Conservation (phyloP, 805 yeast species). For the Kluyveromyces nonfermentans region DNA sequence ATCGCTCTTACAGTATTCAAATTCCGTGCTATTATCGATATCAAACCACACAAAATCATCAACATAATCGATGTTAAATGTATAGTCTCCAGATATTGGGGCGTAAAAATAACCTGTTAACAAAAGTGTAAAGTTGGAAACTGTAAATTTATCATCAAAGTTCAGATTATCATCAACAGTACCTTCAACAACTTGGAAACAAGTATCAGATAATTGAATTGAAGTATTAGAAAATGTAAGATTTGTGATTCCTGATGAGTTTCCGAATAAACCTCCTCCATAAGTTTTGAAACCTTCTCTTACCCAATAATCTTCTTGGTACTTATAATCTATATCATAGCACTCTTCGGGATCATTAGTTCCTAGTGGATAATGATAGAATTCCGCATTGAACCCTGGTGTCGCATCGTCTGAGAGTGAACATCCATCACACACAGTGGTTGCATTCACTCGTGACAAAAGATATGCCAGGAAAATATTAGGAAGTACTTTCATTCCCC, state of each 20-base stretch:
- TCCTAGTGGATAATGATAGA: constrained; percentile 1
- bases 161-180: neutral
- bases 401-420: neutral
- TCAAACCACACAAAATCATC: constrained; percentile 30
- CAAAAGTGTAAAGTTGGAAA: constrained; percentile 16
- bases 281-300: constrained; percentile 7
- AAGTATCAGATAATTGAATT: neutral
- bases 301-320: neutral
- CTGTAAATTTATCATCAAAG: neutral
- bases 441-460: neutral
- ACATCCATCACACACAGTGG: neutral
- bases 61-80: constrained; percentile 14
- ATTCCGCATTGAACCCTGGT: neutral
- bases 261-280: constrained; percentile 5
- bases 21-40: constrained; percentile 25
- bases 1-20: constrained; percentile 27
- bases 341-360: neutral
- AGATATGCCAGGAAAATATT: neutral
- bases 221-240: constrained; percentile 2
- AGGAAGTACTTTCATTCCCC: neutral
- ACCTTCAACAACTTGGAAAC: neutral
- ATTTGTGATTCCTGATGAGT: constrained; percentile 5
- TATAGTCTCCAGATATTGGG: constrained; percentile 23
- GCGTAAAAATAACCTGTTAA: constrained; percentile 24
- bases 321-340: neutral